Base-by-base conservation (phyloP, 148 eudicot species). In the Spergularia marina region DNA sequence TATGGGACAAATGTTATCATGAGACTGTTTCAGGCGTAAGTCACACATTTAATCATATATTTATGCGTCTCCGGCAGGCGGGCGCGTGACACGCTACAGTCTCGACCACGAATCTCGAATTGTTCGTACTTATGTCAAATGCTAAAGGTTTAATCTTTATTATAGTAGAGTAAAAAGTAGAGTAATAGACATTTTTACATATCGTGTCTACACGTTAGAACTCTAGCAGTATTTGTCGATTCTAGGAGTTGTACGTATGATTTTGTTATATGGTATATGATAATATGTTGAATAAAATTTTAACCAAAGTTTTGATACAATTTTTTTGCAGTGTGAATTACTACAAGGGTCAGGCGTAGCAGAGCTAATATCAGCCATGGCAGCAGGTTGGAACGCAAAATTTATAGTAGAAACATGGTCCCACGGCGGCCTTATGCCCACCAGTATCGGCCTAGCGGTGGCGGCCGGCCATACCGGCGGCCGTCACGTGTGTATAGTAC, bases 361-460 rank as follows among this genome's bases (percentile, higher is more conserved):
- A 7, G 97, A 94, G 81, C 81, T 94, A 0, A 76, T 94, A 25
- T 90, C 98, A n/a, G 97, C 98, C 36, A 94, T 90, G 97, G 98
- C 96, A 7, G 97, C 95, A 1, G 98, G 98, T 0, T 94, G 97
- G 97, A 89, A 90, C 55, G 89, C 96, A 0, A 88, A 84, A 12
- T 55, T 94, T 2, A 87, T 91, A 44, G 98, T 91, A 0, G 95
- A 90, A 74, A 89, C 97, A 8, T 90, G 93, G 87, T 75, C 86
- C 0, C 16, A 18, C 7, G 96, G 97, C 21, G 91, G 88, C 9
- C 80, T 53, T 0, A 82, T 78, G 13, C 62, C 88, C 4, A 84
- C 91, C 1, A 90, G 93, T 70, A 74, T 89, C 15, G 98, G 97
- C 12, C 85, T 94, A 4, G 87, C 89, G 0, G 81, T 94, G 3